Conservation (phyloP, 129 eudicot species). For the Lactuca saligna region DNA sequence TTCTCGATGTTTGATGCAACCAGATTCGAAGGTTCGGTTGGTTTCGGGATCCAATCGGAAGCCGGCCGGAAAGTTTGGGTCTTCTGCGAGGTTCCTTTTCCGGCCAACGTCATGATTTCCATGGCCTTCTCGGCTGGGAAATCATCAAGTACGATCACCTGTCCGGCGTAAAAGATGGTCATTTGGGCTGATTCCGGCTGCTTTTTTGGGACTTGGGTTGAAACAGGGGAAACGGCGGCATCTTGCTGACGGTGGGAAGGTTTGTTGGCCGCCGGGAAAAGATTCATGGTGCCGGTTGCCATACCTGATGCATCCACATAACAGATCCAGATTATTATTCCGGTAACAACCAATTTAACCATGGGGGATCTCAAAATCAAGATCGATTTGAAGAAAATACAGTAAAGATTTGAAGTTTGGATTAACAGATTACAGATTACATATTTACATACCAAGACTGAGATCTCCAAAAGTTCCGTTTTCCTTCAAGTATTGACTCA, state of each 20-base stretch:
- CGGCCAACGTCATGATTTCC: constrained; percentile 53
- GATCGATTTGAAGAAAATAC: too few species aligned
- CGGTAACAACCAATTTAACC: not conserved
- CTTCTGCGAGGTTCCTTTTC: not conserved
- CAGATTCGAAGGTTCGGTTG: constrained; percentile 13
- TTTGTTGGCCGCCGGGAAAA: not conserved
- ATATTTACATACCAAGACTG: constrained; percentile 36
- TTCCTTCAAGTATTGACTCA: constrained; percentile 66
- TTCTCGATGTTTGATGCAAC: not conserved
- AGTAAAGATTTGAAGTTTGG: not conserved
- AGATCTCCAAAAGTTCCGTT: constrained; percentile 44
- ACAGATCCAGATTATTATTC: constrained; percentile 11
- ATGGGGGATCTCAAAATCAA: too few species aligned
- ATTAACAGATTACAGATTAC: too few species aligned
- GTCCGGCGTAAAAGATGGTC: constrained; percentile 81
- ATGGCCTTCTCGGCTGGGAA: constrained; percentile 76
- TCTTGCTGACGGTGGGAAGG: not conserved
- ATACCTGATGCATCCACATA: not conserved
- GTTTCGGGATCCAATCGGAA: constrained; percentile 23
- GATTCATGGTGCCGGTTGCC: constrained; percentile 23
- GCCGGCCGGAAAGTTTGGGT: constrained; percentile 16
- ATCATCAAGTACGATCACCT: constrained; percentile 64
- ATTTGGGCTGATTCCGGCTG: constrained; percentile 44
- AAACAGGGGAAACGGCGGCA: constrained; percentile 19
- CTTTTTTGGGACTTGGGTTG: constrained; percentile 1